A percentile compares a stretch with the other conserved stretches of the same genome.
Conservation (phyloP, 140 eudicot species). For the Anethum foeniculum region DNA sequence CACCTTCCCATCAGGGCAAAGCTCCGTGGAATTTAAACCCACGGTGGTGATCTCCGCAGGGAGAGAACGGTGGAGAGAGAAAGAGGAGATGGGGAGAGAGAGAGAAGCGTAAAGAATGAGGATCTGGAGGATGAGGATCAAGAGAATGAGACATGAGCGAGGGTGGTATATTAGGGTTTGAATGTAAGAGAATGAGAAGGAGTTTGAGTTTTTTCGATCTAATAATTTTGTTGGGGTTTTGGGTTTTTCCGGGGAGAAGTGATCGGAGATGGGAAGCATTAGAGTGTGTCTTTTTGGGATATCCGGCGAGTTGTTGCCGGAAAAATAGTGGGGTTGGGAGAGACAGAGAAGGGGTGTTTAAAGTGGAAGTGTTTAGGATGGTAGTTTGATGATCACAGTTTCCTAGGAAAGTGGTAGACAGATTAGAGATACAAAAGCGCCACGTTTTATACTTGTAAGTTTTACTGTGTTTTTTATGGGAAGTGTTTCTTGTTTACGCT, state of each 20-base stretch:
- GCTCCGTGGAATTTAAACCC: neutral
- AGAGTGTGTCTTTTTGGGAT: constrained; percentile 15
- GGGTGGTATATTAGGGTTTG: constrained; percentile 41
- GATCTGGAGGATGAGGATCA: constrained; percentile 60
- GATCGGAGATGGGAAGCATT: constrained; percentile 52
- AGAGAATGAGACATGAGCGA: constrained; percentile 58
- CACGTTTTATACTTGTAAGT: neutral
- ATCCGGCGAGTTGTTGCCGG: constrained; percentile 28
- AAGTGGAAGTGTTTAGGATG: neutral
- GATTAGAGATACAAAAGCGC: neutral
- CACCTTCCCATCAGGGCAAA: constrained; percentile 44
- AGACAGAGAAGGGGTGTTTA: neutral
- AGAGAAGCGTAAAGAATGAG: constrained; percentile 47
- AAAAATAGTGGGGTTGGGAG: neutral
- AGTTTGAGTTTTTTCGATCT: constrained; percentile 29
- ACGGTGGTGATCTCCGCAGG: constrained; percentile 3
- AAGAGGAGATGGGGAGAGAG: constrained; percentile 23
- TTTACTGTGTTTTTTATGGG: neutral
- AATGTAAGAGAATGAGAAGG: constrained; percentile 22
- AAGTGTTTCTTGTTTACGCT: no score
- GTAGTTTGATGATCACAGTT: neutral
- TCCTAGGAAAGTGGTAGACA: neutral
- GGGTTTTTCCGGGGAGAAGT: constrained; percentile 32
- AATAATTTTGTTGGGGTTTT: constrained; percentile 24
- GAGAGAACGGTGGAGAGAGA: constrained; percentile 18